These are phyloP conservation scores for Moesziomyces parantarcticus DNA, from an alignment of 1,284 basidiomycete species.

Conservation along the genomic window DNA sequence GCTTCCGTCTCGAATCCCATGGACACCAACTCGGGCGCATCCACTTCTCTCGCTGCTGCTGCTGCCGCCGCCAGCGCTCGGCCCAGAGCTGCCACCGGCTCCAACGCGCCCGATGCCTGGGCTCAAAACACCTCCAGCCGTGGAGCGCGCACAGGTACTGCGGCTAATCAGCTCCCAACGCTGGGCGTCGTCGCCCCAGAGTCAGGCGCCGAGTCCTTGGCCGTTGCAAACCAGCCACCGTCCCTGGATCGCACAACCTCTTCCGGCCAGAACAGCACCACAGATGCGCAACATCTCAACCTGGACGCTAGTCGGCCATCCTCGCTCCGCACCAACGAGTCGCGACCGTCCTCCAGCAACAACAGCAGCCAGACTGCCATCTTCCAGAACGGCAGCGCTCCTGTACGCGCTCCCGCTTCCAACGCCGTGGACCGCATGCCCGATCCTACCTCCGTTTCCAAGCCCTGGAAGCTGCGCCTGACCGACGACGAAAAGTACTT, in stretches of 20 bases:
- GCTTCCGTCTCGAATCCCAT: slow-evolving; percentile 28
- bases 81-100: slow-evolving; percentile 51
- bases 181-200: slow-evolving; percentile 6
- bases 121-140: slow-evolving; percentile 68
- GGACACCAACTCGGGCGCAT: slow-evolving; percentile 7
- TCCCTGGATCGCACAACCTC: slow-evolving; percentile 23
- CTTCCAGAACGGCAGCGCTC: slow-evolving; percentile 30
- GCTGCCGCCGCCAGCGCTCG: slow-evolving; percentile 16
- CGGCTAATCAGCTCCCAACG: slow-evolving; percentile 81
- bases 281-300: slow-evolving; percentile 76
- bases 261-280: slow-evolving; percentile 25
- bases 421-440: slow-evolving; percentile 47
- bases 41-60: slow-evolving; percentile 18
- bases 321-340: slow-evolving; percentile 24
- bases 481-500: slow-evolving; percentile 53
- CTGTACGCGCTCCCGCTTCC: slow-evolving; percentile 27
- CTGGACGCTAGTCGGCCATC: slow-evolving; percentile 21
- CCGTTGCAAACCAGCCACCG: slow-evolving; percentile 14
- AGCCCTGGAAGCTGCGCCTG: slow-evolving; percentile 46
- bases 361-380: slow-evolving; percentile 40
- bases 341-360: slow-evolving; percentile 30
- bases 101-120: slow-evolving; percentile 67
- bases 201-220: slow-evolving; percentile 4
- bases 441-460: slow-evolving; percentile 34
- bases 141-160: slow-evolving; percentile 83